Evolutionary conservation across 805 yeast species (phyloP).

Genomic region (Lipomyces mesembrius): DNA sequence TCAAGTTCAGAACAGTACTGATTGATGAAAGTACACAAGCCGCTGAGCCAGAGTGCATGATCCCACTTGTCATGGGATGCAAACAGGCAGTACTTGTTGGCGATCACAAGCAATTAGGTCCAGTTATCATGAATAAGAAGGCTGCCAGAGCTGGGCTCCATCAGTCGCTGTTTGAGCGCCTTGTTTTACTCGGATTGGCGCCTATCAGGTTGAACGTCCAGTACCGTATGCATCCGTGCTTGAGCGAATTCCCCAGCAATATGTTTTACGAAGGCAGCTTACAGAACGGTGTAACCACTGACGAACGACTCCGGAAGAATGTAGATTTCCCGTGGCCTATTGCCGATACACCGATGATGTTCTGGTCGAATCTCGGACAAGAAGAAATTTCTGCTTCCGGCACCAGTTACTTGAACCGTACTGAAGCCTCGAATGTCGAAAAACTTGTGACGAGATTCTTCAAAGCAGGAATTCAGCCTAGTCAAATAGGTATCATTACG

Average conservation of each 20-base stretch:
- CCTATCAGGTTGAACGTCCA: conserved; percentile 90
- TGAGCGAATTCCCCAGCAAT: conserved; percentile 86
- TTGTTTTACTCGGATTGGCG: conserved; percentile 77
- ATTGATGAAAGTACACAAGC: conserved; percentile 96
- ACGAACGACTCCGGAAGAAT: conserved; percentile 61
- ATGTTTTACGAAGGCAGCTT: conserved; percentile 91
- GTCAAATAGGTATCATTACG: conserved; percentile 88
- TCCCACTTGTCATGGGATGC: conserved; percentile 88
- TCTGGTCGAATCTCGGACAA: conserved; percentile 86
- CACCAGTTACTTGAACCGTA: conserved; percentile 78
- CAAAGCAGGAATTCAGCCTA: conserved; percentile 75
- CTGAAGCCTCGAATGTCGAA: conserved; percentile 89
- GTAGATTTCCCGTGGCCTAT: conserved; percentile 92
- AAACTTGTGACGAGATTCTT: conserved; percentile 73
- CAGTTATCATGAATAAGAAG: conserved; percentile 76
- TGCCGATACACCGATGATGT: conserved; percentile 86
- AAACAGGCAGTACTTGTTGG: conserved; percentile 90
- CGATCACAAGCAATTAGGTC: conserved; percentile 95
- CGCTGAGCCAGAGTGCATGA: conserved; percentile 86
- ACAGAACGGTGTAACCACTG: conserved; percentile 87
- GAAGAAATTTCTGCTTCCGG: conserved; percentile 87
- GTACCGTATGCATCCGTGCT: conserved; percentile 90
- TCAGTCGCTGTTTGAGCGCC: conserved; percentile 86
- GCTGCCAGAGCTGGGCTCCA: conserved; percentile 87
- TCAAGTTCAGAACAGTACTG: conserved; percentile 74